Percentiles rank a stretch among this genome's conserved stretches.
Conservation (phyloP, 192 early-diverging fungal genomes). For the Gaertneriomyces sp. region DNA sequence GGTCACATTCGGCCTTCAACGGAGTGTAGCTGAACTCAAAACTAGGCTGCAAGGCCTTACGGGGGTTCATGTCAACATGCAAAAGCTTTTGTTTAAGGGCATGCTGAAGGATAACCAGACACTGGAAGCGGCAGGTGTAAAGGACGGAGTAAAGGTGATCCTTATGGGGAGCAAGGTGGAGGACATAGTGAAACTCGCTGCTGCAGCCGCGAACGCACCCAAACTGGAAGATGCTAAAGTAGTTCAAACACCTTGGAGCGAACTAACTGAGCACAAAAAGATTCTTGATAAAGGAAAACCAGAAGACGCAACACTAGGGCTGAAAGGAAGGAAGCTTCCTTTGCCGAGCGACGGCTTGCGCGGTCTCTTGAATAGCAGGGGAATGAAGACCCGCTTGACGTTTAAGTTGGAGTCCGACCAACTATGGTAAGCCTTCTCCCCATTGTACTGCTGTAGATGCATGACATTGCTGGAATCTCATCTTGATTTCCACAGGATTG, state of each 20-base stretch:
- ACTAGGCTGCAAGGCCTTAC: constrained; percentile 6
- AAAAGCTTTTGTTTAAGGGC: constrained; percentile 29
- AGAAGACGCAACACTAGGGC: constrained; percentile 19
- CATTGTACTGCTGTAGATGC: no score
- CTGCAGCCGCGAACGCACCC: constrained; percentile 12
- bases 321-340: background rate
- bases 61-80: constrained; percentile 21
- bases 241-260: background rate
- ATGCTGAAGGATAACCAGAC: constrained; percentile 29
- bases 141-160: constrained; percentile 24
- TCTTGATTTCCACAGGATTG: constrained; percentile 2
- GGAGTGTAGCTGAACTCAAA: constrained; percentile 15
- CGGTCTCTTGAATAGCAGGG: constrained; percentile 15
- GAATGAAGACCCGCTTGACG: constrained; percentile 23
- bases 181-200: constrained; percentile 21
- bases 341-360: constrained; percentile 17
- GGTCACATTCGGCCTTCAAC: background rate
- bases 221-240: background rate
- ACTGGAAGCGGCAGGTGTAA: constrained; percentile 6
- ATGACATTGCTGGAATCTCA: no score
- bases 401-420: constrained; percentile 25
- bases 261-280: constrained; percentile 30
- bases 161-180: constrained; percentile 31
- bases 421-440: background rate
- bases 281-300: constrained; percentile 29